phyloP scores from a whole-genome alignment of 495 filamentous ascomycete species.

The Penicillium waksmanii region DNA sequence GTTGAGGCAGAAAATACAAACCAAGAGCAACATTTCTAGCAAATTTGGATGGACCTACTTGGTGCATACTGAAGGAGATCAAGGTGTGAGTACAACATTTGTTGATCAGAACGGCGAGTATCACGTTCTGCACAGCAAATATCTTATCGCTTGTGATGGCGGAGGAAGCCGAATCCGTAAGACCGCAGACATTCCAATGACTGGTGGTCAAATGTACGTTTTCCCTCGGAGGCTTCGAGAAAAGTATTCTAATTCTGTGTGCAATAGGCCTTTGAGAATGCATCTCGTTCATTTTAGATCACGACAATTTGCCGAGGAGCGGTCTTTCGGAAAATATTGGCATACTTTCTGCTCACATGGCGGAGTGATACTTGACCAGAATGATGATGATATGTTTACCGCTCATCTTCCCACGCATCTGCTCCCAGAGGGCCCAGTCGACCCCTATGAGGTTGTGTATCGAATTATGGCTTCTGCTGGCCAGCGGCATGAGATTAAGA shows the following conservation, averaged over 20 bases:
- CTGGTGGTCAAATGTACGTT: slow-evolving; percentile 30
- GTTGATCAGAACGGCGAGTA: slow-evolving; percentile 12
- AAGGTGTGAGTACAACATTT: slow-evolving; percentile 18
- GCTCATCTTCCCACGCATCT: slow-evolving; percentile 6
- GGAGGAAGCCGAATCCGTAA: slow-evolving; percentile 27
- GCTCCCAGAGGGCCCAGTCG: slow-evolving; percentile 2
- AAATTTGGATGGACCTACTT: slow-evolving; percentile 23
- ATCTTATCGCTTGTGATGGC: slow-evolving; percentile 34
- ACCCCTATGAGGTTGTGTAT: slow-evolving; percentile 28
- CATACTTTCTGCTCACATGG: slow-evolving; percentile 27
- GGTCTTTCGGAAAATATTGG: slow-evolving; percentile 32
- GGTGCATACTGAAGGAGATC: slow-evolving; percentile 15
- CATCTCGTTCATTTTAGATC: slow-evolving; percentile 40
- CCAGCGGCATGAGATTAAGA: slow-evolving; percentile 20
- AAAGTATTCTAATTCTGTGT: not conserved
- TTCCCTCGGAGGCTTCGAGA: not conserved
- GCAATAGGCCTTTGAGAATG: slow-evolving; percentile 21
- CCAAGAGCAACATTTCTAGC: slow-evolving; percentile 6
- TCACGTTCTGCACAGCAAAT: slow-evolving; percentile 16
- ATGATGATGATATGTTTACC: slow-evolving; percentile 21
- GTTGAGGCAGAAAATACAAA: slow-evolving; percentile 15
- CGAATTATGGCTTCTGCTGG: slow-evolving; percentile 27
- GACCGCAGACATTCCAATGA: slow-evolving; percentile 23
- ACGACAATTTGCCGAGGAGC: slow-evolving; percentile 22
- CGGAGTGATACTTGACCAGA: slow-evolving; percentile 32